Evolutionary conservation across 1,139 yeast species (phyloP), one percentile per base, ranked within the genome.

Genomic region (Yamadazyma taylorii): DNA sequence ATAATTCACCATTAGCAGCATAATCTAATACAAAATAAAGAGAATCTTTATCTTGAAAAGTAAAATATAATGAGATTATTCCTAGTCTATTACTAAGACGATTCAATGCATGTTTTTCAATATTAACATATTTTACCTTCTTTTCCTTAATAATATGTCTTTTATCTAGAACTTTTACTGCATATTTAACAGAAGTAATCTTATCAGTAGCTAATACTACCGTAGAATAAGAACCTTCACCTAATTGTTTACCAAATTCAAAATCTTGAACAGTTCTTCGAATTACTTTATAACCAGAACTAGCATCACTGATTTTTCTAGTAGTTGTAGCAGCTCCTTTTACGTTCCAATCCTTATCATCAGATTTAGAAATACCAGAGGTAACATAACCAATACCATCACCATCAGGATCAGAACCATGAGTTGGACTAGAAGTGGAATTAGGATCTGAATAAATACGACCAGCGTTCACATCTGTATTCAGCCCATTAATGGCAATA

Each of bases 211-310:
- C 98, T 37, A 85, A 80, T 35, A 85, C 85, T 5, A 92, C 97
- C 5, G 96, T 89, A 3, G 97, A 90, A 56, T 92, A 94, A 1
- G 97, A 88, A 1, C 99, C 99, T 57, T 89, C 96, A 8, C 99
- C 99, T 30, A 94, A 74, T 40, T 83, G 79, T 37, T 84, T 81
- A 24, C 95, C 92, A 54, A 92, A 89, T 46, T 81, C 80, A 61
- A 90, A 94, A 62, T 92, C 98, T 46, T 76, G 75, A 2, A 90
- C 96, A 15, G 84, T 74, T 52, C 87, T 71, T 52, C 78, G 78
- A 22, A 71, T 62, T 6, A 69, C 49, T 34, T 55, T 52, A 24
- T 46, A 47, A 1, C 55, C 51, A 3, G 52, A 39, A 7, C 49
- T 47, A 4, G 47, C 53, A 13, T 55, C 56, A 9, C 40, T 36